Percentiles rank a stretch among this genome's conserved stretches.
Conservation (phyloP, 1,284 basidiomycete genomes). For the Ceratobasidium sp. region DNA sequence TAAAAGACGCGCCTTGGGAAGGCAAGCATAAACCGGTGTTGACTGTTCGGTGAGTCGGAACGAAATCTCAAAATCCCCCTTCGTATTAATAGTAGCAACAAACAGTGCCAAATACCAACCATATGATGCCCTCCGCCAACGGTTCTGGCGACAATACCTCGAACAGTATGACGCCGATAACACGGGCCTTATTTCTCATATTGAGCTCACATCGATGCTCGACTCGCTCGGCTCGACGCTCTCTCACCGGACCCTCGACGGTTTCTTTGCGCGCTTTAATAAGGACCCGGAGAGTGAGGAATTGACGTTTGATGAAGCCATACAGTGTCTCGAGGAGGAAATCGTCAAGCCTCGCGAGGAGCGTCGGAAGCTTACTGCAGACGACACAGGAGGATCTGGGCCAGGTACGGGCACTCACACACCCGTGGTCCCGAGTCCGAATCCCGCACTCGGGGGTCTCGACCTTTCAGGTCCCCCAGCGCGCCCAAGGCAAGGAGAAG, state of each 20-base stretch:
- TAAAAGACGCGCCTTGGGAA: constrained; percentile 68
- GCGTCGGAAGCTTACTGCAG: constrained; percentile 58
- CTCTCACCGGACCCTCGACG: constrained; percentile 75
- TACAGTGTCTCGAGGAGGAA: constrained; percentile 81
- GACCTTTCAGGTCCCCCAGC: constrained; percentile 49
- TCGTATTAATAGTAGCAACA: background rate
- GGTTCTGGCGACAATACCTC: constrained; percentile 91
- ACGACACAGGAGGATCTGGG: constrained; percentile 1
- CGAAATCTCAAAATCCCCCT: background rate
- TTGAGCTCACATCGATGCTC: constrained; percentile 95
- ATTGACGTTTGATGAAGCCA: constrained; percentile 78
- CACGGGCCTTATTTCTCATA: constrained; percentile 73
- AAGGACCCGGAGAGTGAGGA: constrained; percentile 75
- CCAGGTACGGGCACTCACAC: constrained; percentile 39
- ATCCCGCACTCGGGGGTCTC: constrained; percentile 27
- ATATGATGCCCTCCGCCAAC: constrained; percentile 87
- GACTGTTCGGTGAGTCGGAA: constrained; percentile 62
- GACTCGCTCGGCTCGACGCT: constrained; percentile 96
- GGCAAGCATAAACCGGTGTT: constrained; percentile 67
- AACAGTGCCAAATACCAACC: constrained; percentile 91
- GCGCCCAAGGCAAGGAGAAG: constrained; percentile 54
- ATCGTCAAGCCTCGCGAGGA: constrained; percentile 73
- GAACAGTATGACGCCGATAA: constrained; percentile 92
- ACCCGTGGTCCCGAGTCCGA: constrained; percentile 19
- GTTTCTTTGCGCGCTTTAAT: constrained; percentile 76